phyloP scores from a whole-genome alignment of 2,329 filamentous ascomycete species.

The Chrysoporthe cubensis region DNA sequence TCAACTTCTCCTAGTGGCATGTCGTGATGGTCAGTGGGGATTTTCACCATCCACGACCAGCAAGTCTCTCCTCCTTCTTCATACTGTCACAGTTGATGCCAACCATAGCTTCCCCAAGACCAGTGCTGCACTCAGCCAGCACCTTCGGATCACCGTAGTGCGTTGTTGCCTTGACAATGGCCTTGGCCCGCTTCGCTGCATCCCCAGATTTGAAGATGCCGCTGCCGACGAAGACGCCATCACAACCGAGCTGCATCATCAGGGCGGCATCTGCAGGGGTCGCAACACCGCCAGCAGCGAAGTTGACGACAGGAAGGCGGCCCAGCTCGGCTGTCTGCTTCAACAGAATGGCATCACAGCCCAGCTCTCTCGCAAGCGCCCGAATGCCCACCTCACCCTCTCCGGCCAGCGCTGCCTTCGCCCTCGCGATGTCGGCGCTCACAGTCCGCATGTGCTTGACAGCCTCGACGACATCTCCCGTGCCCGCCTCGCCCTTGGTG shows the following conservation, averaged over 20 bases:
- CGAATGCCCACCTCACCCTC: conserved; percentile 60
- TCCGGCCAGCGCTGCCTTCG: conserved; percentile 71
- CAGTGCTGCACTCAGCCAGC: conserved; percentile 83
- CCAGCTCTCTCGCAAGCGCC: conserved; percentile 79
- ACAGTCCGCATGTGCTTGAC: conserved; percentile 95
- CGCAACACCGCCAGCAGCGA: conserved; percentile 98
- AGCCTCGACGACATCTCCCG: conserved; percentile 92
- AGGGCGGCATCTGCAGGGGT: conserved; percentile 95
- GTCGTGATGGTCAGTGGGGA: neutral
- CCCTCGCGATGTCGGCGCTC: conserved; percentile 77
- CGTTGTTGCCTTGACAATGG: conserved; percentile 92
- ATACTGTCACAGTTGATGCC: conserved; percentile 86
- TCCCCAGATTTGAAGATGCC: conserved; percentile 98
- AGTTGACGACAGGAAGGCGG: conserved; percentile 93
- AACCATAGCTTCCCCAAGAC: conserved; percentile 97
- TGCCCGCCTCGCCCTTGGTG: conserved; percentile 97
- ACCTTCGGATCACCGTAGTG: conserved; percentile 87
- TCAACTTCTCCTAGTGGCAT: neutral
- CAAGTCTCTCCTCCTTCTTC: conserved; percentile 79
- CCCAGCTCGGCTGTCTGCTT: conserved; percentile 86
- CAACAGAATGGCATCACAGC: conserved; percentile 76
- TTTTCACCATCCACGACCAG: conserved; percentile 79
- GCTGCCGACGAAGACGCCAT: conserved; percentile 95
- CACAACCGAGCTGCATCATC: conserved; percentile 98
- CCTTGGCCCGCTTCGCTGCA: conserved; percentile 85